These are phyloP conservation scores for Aquilaria yunnanensis DNA, from an alignment of 345 rosid species.

Conservation along the genomic window DNA sequence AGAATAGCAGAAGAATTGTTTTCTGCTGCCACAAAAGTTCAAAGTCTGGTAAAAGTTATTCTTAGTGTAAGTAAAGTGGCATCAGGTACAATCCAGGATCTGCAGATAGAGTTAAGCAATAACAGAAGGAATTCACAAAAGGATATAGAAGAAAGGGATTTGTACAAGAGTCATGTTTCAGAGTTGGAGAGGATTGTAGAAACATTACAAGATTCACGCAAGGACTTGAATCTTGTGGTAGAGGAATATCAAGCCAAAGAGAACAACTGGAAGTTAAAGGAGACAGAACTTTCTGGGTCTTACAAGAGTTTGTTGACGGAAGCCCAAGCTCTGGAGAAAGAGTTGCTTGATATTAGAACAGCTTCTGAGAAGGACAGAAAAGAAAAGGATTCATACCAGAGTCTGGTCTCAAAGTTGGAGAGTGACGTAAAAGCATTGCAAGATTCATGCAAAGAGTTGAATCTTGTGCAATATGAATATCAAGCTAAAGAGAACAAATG, in stretches of 20 bases:
- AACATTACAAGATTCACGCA: conserved; percentile 38
- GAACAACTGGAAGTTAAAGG: conserved; percentile 61
- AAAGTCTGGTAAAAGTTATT: conserved; percentile 34
- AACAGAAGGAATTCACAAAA: conserved; percentile 28
- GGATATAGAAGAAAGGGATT: conserved; percentile 45
- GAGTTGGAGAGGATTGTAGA: conserved; percentile 50
- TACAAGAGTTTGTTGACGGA: conserved; percentile 23
- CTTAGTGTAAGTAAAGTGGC: conserved; percentile 48
- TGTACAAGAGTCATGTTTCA: conserved; percentile 36
- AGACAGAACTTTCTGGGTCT: conserved; percentile 43
- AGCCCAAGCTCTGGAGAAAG: conserved; percentile 68
- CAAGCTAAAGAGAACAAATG: conserved; percentile 43
- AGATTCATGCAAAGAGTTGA: conserved; percentile 42
- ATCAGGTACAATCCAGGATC: conserved; percentile 40
- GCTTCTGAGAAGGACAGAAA: conserved; percentile 35
- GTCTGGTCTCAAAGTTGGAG: conserved; percentile 49
- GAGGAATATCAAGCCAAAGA: conserved; percentile 37
- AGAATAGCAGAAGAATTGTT: conserved; percentile 40
- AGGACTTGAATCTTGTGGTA: conserved; percentile 39
- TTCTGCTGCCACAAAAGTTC: conserved; percentile 35
- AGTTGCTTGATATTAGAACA: conserved; percentile 31
- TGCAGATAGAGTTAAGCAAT: conserved; percentile 51
- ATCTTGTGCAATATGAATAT: conserved; percentile 34
- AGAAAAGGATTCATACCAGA: conserved; percentile 44
- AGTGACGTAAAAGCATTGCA: conserved; percentile 41